Evolutionary conservation across 108 stramenopile genomes (phyloP), one percentile per base, ranked within the genome.

Genomic region (Craspedostauros australis): DNA sequence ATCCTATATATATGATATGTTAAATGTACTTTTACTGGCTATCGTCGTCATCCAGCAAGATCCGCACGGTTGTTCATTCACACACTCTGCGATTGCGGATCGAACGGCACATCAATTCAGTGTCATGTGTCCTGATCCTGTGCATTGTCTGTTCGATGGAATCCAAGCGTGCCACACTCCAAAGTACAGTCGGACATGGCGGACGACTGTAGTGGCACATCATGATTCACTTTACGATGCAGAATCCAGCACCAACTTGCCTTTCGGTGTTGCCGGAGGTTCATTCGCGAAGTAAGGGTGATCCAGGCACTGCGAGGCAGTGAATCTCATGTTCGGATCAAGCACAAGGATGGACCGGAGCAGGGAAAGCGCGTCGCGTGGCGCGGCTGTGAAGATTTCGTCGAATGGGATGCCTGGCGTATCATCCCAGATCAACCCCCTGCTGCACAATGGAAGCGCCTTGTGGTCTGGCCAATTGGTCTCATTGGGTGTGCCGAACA

Each of bases 261-360:
- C 79, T 60, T 92, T 86, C 5, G 82, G 82, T 26, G 90, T 92
- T 6, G 86, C 86, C n/a, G 77, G 73, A 27, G 90, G 90, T 58
- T 92, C 86, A 60, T 86, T 92, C 22, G 68, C 62, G 46, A 92
- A 92, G 67, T 92, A 92, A 2, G 90, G 90, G 67, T 92, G 90
- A 72, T 65, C 80, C 41, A 92, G 56, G 22, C 74, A 76, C 52
- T 92, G 85, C 7, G 76, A 68, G 32, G 90, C 90, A 15, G 80
- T 70, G 51, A 92, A 87, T 28, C 90, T 61, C 59, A 82, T 83
- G 52, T 92, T 92, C 14, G 90, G 90, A 55, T 92, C 90, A 48
- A 92, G 54, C 3, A 87, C 84, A 29, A 92, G 64, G 39, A 92
- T 84, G 12, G 81, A 83, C 34, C 90, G 50, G 11, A 92, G 62